Conservation (phyloP, 192 early-diverging fungal genomes). For the Umbelopsis sp. region DNA sequence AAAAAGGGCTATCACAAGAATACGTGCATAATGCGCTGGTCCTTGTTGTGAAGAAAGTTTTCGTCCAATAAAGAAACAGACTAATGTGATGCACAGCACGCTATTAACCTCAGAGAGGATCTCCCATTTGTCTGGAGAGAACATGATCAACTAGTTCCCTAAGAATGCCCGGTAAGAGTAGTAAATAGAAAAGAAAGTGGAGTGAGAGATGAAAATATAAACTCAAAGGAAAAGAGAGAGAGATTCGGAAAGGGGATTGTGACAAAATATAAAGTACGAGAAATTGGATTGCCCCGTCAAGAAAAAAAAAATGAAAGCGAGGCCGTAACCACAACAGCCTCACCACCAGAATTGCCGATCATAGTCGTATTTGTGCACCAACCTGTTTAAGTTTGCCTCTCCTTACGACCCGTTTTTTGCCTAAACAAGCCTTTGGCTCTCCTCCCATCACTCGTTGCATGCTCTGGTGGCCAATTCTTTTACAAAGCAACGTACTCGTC, state of each 20-base stretch:
- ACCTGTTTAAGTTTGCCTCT: background rate
- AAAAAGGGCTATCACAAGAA: slow-evolving; percentile 40
- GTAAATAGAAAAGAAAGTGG: background rate
- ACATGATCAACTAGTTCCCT: slow-evolving; percentile 21
- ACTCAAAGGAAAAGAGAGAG: background rate
- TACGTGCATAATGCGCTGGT: slow-evolving; percentile 43
- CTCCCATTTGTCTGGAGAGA: slow-evolving; percentile 38
- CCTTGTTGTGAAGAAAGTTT: slow-evolving; percentile 41
- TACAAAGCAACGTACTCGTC: too few species aligned
- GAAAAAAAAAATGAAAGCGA: background rate
- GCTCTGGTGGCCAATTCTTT: too few species aligned
- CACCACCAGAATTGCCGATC: slow-evolving; percentile 12
- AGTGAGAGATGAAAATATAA: background rate
- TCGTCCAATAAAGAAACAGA: slow-evolving; percentile 48
- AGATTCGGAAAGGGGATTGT: background rate
- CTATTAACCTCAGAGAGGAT: slow-evolving; percentile 41
- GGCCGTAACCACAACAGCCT: slow-evolving; percentile 9
- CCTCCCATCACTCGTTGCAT: too few species aligned
- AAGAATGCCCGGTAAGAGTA: background rate
- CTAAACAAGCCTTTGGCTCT: background rate
- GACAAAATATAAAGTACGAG: too few species aligned
- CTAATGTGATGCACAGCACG: slow-evolving; percentile 41
- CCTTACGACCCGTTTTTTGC: background rate
- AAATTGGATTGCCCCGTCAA: background rate
- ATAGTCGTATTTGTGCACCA: background rate